These are phyloP conservation scores for Hortiboletus flavorubellus DNA, from an alignment of 768 basidiomycete genomes.

Conservation along the genomic window DNA sequence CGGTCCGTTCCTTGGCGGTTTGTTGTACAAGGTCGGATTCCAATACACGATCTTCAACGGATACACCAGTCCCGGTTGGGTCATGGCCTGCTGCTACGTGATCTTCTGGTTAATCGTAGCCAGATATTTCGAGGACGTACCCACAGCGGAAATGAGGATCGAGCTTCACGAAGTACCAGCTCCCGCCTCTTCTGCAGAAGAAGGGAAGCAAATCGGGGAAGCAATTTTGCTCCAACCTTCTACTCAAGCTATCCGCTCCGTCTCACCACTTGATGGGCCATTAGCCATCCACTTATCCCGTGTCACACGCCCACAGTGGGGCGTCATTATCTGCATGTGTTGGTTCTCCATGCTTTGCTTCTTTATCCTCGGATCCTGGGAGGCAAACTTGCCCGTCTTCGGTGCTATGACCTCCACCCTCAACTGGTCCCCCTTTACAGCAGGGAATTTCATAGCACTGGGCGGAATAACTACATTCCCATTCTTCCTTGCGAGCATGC, in stretches of 20 bases:
- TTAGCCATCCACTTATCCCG: constrained; percentile 7
- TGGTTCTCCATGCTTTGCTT: constrained; percentile 70
- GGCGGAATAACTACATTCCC: constrained; percentile 62
- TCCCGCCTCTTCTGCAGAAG: background rate
- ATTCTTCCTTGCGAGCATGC: constrained; percentile 60
- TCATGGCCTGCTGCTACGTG: constrained; percentile 54
- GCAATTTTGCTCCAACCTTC: background rate
- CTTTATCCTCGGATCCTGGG: constrained; percentile 68
- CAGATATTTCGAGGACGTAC: constrained; percentile 42
- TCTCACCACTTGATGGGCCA: constrained; percentile 5
- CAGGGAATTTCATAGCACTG: constrained; percentile 69
- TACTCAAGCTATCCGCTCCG: background rate
- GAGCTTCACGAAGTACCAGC: constrained; percentile 11
- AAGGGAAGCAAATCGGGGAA: background rate
- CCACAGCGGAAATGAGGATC: constrained; percentile 11
- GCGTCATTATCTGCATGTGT: constrained; percentile 60
- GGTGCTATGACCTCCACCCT: constrained; percentile 41
- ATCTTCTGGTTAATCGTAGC: constrained; percentile 45
- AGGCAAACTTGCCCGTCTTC: constrained; percentile 65
- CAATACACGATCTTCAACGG: constrained; percentile 57
- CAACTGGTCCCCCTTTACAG: constrained; percentile 56
- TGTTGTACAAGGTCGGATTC: constrained; percentile 61
- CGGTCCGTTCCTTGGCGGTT: constrained; percentile 63
- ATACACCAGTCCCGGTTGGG: constrained; percentile 61
- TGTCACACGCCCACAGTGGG: constrained; percentile 40